Percentiles rank a stretch among this genome's conserved stretches.
Evolutionary conservation across 169 alveolate genomes (phyloP).

Genomic region (Hepatocystis sp.): DNA sequence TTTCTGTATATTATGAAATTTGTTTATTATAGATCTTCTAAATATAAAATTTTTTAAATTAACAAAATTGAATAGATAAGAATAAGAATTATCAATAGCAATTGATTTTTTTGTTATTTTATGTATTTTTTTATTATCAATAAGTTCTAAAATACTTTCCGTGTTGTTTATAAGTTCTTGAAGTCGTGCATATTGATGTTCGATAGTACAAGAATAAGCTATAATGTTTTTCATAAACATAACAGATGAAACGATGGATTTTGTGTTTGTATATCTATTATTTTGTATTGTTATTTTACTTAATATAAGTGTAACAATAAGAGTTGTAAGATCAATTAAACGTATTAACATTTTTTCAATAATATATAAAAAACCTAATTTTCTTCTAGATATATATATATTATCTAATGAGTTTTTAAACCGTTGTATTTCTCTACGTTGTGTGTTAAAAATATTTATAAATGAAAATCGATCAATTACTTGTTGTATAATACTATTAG

Average conservation of each 20-base stretch:
- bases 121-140: constrained; percentile 30
- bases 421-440: constrained; percentile 23
- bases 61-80: constrained; percentile 8
- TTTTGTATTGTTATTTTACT: constrained; percentile 18
- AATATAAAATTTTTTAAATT: constrained; percentile 43
- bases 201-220: constrained; percentile 55
- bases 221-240: constrained; percentile 63
- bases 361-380: constrained; percentile 57
- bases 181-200: constrained; percentile 69
- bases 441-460: constrained; percentile 43
- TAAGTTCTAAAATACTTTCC: constrained; percentile 40
- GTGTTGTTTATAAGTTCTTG: constrained; percentile 72
- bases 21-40: constrained; percentile 30
- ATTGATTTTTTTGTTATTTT: constrained; percentile 6
- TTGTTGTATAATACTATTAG: constrained; percentile 50
- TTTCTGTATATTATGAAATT: constrained; percentile 49
- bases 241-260: constrained; percentile 44
- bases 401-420: constrained; percentile 29
- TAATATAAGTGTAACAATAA: constrained; percentile 31
- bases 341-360: constrained; percentile 42
- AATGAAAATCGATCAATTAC: constrained; percentile 30
- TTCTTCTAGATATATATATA: constrained; percentile 27
- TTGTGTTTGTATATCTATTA: constrained; percentile 19
- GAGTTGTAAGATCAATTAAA: constrained; percentile 29
- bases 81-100: neutral